Evolutionary conservation across 768 basidiomycete genomes (phyloP).

Genomic region (Panus rudis): DNA sequence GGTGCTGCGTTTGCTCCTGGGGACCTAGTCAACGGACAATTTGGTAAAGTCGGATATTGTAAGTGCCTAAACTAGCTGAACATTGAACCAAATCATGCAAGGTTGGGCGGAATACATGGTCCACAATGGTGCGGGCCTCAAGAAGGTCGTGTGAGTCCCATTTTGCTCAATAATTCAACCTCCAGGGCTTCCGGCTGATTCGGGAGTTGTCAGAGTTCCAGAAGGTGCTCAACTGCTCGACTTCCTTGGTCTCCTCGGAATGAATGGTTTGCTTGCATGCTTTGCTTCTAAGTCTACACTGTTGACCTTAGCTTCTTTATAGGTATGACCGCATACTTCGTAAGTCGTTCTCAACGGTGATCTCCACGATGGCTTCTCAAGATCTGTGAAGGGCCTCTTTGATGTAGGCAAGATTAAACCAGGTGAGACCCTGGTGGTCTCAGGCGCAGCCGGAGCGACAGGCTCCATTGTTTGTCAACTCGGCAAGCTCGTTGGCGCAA

Average conservation of each 20-base stretch:
- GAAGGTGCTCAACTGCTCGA: constrained; percentile 64
- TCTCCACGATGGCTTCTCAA: not conserved
- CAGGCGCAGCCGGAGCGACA: constrained; percentile 88
- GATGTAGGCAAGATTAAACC: constrained; percentile 75
- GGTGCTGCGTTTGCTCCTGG: constrained; percentile 54
- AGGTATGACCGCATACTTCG: constrained; percentile 90
- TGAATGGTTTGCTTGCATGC: constrained; percentile 43
- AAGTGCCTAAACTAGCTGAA: not conserved
- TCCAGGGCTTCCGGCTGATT: not conserved
- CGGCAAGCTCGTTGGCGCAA: constrained; percentile 71
- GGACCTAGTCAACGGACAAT: constrained; percentile 56
- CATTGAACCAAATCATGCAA: too few species aligned
- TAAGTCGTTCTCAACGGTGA: constrained; percentile 26
- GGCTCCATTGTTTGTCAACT: constrained; percentile 82
- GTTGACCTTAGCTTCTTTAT: not conserved
- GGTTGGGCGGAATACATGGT: not conserved
- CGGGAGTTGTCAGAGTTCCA: constrained; percentile 35
- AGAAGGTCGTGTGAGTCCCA: not conserved
- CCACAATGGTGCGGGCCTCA: not conserved
- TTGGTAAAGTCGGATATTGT: constrained; percentile 38
- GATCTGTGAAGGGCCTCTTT: constrained; percentile 56
- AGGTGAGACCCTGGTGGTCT: constrained; percentile 81
- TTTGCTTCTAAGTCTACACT: not conserved
- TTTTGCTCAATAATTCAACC: not conserved
- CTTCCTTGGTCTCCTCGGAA: constrained; percentile 75